These are phyloP conservation scores for Ceratonia siliqua DNA, from an alignment of 306 rosid species.

Conservation along the genomic window DNA sequence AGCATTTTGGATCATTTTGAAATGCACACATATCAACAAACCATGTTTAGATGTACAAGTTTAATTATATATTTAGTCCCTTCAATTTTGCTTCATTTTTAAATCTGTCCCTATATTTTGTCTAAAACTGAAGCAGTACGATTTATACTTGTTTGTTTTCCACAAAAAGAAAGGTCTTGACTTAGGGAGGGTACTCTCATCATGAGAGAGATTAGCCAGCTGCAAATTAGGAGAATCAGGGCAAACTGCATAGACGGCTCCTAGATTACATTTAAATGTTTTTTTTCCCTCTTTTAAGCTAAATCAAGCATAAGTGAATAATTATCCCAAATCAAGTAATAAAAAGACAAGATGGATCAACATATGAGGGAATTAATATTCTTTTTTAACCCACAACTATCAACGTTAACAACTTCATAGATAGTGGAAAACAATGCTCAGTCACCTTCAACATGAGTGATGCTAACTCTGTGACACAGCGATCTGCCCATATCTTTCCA, in stretches of 20 bases:
- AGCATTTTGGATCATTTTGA: too few relatives aligned
- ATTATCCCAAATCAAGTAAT: neutral
- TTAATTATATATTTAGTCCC: too few relatives aligned
- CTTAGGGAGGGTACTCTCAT: too few relatives aligned
- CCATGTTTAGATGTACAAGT: too few relatives aligned
- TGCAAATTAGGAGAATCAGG: neutral
- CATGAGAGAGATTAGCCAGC: neutral
- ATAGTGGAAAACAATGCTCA: neutral
- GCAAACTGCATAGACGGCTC: neutral
- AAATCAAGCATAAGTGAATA: neutral
- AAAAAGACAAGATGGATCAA: neutral
- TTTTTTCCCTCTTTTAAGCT: neutral
- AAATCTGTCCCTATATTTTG: too few relatives aligned
- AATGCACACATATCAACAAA: too few relatives aligned
- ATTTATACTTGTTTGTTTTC: too few relatives aligned
- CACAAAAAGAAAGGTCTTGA: too few relatives aligned
- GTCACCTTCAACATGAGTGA: neutral
- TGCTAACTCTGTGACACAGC: constrained; percentile 57
- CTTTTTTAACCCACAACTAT: neutral
- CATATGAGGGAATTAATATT: neutral
- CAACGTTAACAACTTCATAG: neutral
- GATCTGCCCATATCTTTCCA: constrained; percentile 74
- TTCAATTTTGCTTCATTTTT: too few relatives aligned
- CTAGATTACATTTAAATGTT: neutral
- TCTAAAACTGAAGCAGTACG: too few relatives aligned